These are phyloP conservation scores for Sarcodon aspratus DNA, from an alignment of 768 basidiomycete species.

Conservation along the genomic window DNA sequence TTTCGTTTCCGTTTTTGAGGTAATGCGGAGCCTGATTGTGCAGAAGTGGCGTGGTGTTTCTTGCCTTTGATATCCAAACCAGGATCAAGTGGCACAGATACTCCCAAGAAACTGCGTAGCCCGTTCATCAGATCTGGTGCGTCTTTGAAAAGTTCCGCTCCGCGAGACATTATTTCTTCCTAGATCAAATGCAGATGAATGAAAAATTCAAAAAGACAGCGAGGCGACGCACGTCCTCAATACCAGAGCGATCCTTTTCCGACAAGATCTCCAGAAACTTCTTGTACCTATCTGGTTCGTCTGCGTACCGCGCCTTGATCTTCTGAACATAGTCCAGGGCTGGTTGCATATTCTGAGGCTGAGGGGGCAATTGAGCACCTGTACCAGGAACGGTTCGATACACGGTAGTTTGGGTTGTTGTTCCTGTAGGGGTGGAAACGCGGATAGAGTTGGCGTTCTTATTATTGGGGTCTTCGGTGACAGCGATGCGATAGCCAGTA, in stretches of 20 bases:
- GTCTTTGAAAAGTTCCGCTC: conserved; percentile 62
- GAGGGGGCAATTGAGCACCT: conserved; percentile 3
- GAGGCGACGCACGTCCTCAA: background rate
- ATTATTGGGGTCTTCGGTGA: conserved; percentile 43
- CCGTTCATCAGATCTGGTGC: conserved; percentile 64
- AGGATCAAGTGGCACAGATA: conserved; percentile 11
- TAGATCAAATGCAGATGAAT: conserved; percentile 13
- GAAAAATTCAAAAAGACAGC: background rate
- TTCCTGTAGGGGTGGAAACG: conserved; percentile 68
- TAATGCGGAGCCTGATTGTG: conserved; percentile 23
- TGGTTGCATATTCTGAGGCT: conserved; percentile 36
- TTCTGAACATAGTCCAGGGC: conserved; percentile 95
- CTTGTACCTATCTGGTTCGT: conserved; percentile 75
- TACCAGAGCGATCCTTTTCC: conserved; percentile 4
- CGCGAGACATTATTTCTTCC: conserved; percentile 60
- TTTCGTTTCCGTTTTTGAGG: conserved; percentile 67
- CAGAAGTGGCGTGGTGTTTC: conserved; percentile 30
- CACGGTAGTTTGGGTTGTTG: conserved; percentile 21
- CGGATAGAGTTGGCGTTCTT: conserved; percentile 51
- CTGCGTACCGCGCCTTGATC: conserved; percentile 80
- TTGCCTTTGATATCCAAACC: conserved; percentile 23
- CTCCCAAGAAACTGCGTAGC: conserved; percentile 56
- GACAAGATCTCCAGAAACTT: conserved; percentile 71
- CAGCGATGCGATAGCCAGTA: conserved; percentile 88
- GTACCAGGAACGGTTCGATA: background rate